These are phyloP conservation scores for Jamesozyma piceae DNA, from an alignment of 805 yeast genomes.

Conservation along the genomic window DNA sequence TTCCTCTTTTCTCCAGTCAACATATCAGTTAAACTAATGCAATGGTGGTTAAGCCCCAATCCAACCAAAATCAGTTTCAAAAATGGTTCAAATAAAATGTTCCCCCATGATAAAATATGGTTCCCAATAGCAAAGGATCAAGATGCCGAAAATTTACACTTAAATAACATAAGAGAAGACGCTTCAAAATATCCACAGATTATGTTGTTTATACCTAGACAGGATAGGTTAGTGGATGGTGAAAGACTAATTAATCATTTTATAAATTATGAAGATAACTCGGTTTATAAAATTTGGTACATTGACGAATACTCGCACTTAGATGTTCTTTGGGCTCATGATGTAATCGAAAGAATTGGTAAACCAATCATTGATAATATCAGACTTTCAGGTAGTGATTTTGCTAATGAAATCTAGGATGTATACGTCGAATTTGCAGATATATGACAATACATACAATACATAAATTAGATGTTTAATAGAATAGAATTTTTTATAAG, in stretches of 20 bases:
- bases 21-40: constrained; percentile 72
- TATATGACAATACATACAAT: not conserved
- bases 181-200: constrained; percentile 44
- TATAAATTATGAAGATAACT: constrained; percentile 41
- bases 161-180: constrained; percentile 30
- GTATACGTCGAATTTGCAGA: not conserved
- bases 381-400: constrained; percentile 6
- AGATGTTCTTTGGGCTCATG: constrained; percentile 90
- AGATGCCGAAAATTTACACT: constrained; percentile 12
- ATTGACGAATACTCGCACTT: constrained; percentile 69
- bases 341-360: constrained; percentile 59
- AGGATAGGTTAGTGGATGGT: constrained; percentile 75
- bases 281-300: constrained; percentile 25
- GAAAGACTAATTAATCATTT: constrained; percentile 56
- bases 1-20: constrained; percentile 81
- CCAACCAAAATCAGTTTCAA: constrained; percentile 36
- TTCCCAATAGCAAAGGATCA: constrained; percentile 27
- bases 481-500: too few species aligned
- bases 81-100: constrained; percentile 33
- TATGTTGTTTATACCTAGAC: constrained; percentile 58
- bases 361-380: constrained; percentile 33
- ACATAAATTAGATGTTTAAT: not conserved
- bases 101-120: constrained; percentile 49
- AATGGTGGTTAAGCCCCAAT: constrained; percentile 73
- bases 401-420: not conserved